Percentiles rank a stretch among this genome's conserved stretches.
Evolutionary conservation across 169 alveolate genomes (phyloP).

Genomic region (Eimeria sp.): DNA sequence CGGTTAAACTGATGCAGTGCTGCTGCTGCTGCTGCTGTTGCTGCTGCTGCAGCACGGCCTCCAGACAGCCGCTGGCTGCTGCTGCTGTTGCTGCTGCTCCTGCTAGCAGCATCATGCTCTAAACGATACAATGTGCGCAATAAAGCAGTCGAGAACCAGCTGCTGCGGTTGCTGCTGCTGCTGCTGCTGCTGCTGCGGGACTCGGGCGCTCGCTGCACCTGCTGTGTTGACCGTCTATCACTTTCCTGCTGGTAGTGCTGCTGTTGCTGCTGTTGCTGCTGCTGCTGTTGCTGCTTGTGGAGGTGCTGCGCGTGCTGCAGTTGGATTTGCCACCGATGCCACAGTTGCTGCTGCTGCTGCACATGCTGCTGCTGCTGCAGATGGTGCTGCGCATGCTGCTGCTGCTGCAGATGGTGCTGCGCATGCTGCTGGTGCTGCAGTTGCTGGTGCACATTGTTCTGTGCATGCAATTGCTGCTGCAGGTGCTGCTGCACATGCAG

Average conservation of each 20-base stretch:
- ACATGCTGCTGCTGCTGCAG: too few species aligned
- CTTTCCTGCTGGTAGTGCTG: too few species aligned
- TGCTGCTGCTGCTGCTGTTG: background rate
- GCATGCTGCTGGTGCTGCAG: background rate
- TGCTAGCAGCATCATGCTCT: background rate
- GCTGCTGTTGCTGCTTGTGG: constrained; percentile 2
- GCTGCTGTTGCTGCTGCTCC: constrained; percentile 19
- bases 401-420: too few species aligned
- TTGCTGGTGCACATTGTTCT: background rate
- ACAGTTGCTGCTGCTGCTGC: background rate
- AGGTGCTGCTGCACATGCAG: too few species aligned
- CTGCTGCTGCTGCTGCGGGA: constrained; percentile 36
- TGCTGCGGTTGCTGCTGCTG: constrained; percentile 15
- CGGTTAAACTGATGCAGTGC: constrained; percentile 1
- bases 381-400: too few species aligned
- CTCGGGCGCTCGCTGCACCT: background rate
- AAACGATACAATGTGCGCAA: background rate
- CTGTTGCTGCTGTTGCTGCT: background rate
- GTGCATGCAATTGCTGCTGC: background rate
- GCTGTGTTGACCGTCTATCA: background rate
- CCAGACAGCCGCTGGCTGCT: background rate
- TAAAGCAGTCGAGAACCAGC: background rate
- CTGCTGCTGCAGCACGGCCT: constrained; percentile 19
- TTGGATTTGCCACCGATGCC: background rate
- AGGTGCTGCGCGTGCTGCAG: background rate